Evolutionary conservation across 257 asterid genomes (phyloP).

Genomic region (Nyctanthes arbortristis): DNA sequence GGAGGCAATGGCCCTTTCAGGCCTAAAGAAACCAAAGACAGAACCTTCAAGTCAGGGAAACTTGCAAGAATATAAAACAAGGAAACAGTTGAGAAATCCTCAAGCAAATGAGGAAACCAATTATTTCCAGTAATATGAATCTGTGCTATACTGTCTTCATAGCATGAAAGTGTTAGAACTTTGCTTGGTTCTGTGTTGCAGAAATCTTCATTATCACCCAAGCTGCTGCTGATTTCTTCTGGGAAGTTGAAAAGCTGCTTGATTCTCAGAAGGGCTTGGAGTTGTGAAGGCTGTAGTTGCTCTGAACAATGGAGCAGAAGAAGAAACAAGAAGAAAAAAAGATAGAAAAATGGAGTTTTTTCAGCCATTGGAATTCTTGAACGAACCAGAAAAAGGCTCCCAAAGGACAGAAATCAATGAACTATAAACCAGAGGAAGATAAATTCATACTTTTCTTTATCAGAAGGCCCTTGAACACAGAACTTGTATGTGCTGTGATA

Average conservation of each 20-base stretch:
- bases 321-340: constrained; percentile 28
- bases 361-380: constrained; percentile 30
- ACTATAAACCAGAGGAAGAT: too few species aligned
- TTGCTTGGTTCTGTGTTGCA: constrained; percentile 60
- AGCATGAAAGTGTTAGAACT: constrained; percentile 65
- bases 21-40: constrained; percentile 72
- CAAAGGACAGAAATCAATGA: constrained; percentile 20
- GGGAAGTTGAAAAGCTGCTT: constrained; percentile 70
- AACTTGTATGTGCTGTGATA: too few species aligned
- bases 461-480: too few species aligned
- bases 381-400: constrained; percentile 7
- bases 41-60: constrained; percentile 66
- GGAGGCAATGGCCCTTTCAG: constrained; percentile 71
- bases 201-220: constrained; percentile 58
- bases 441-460: too few species aligned
- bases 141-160: constrained; percentile 74
- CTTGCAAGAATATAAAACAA: constrained; percentile 54
- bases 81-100: constrained; percentile 45
- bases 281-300: constrained; percentile 59
- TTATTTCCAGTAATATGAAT: constrained; percentile 60
- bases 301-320: constrained; percentile 41
- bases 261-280: constrained; percentile 48
- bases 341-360: neutral
- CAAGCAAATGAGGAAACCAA: constrained; percentile 40
- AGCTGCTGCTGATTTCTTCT: constrained; percentile 35